Base-by-base conservation (phyloP, 176 grass and related monocot genomes). In the Oryza punctata region DNA sequence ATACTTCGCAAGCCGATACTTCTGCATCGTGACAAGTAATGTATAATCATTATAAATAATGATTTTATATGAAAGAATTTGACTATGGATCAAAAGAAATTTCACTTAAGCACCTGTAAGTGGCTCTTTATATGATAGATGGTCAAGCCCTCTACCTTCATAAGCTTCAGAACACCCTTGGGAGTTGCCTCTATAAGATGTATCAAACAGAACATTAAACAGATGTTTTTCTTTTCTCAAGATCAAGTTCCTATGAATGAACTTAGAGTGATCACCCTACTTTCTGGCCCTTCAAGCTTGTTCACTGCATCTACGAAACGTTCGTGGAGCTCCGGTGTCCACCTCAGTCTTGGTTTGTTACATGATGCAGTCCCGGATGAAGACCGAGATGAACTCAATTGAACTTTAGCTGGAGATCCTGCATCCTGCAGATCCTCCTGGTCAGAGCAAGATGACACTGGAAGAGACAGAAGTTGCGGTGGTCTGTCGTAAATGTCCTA, bases 91-190 rank as follows among this genome's bases (percentile, higher is more conserved):
- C 6, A 21, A 44, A 65, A 78, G 11, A 59, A 45, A 84, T 38
- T 82, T 64, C 45, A 64, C n/a, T 45, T 59, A 63, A 63, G n/a
- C 75, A 97, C 94, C 94, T 97, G 92, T 74, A 97, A 85, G 63
- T 97, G 94, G 88, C 94, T 97, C 88, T 97, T 97, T 88, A 97
- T 90, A 84, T 97, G 94, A 85, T 88, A 94, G 27, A 94, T 91
- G 32, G 94, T 97, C 77, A 97, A 87, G 70, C 90, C 88, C 65
- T 97, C 88, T 54, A 91, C 92, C 76, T 92, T 94, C 92, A 97
- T 94, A 77, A 94, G 88, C 66, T 94, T 97, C 67, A 97, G 71
- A 30, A 97, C 88, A 77, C 92, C 90, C 88, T 97, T 97, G 19
- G 92, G 94, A 82, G 92, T 94, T 89, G 92, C 90, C 81, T 94